A percentile compares a stretch with the other conserved stretches of the same genome.
Conservation (phyloP, 2,329 filamentous ascomycete genomes). For the Phyllosticta capitalensis region DNA sequence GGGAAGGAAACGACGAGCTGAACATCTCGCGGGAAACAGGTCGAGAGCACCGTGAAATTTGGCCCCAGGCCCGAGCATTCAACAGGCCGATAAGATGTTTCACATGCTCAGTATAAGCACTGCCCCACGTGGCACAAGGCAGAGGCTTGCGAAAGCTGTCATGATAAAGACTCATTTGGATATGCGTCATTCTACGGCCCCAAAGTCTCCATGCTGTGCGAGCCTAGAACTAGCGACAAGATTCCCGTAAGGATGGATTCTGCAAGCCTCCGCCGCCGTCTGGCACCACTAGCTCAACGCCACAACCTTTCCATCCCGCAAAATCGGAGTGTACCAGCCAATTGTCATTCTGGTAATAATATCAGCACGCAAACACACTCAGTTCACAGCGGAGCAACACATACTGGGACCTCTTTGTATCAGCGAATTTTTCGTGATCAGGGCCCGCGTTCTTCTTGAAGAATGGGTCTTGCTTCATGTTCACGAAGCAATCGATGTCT, state of each 20-base stretch:
- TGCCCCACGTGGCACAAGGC: background rate
- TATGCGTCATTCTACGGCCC: background rate
- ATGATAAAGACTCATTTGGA: background rate
- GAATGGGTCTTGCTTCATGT: slow-evolving; percentile 41
- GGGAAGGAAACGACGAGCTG: too few relatives aligned
- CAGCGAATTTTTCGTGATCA: slow-evolving; percentile 43
- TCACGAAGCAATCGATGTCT: slow-evolving; percentile 36
- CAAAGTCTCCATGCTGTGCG: background rate
- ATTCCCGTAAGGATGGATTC: background rate
- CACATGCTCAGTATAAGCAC: background rate
- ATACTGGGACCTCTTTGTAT: slow-evolving; percentile 29
- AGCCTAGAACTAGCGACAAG: background rate
- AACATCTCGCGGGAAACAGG: too few relatives aligned
- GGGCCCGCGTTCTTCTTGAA: slow-evolving; percentile 36
- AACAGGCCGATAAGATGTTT: background rate
- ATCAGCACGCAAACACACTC: background rate
- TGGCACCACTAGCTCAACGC: background rate
- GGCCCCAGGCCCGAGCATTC: background rate
- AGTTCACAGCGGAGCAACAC: background rate
- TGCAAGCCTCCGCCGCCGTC: background rate
- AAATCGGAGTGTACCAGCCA: background rate
- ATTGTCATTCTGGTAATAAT: background rate
- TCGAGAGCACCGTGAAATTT: background rate
- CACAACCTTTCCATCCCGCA: background rate
- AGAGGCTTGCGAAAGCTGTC: background rate